Evolutionary conservation across 352 stramenopile genomes (phyloP), one percentile per base, ranked within the genome.

Genomic region (Pythium pyrilobum): DNA sequence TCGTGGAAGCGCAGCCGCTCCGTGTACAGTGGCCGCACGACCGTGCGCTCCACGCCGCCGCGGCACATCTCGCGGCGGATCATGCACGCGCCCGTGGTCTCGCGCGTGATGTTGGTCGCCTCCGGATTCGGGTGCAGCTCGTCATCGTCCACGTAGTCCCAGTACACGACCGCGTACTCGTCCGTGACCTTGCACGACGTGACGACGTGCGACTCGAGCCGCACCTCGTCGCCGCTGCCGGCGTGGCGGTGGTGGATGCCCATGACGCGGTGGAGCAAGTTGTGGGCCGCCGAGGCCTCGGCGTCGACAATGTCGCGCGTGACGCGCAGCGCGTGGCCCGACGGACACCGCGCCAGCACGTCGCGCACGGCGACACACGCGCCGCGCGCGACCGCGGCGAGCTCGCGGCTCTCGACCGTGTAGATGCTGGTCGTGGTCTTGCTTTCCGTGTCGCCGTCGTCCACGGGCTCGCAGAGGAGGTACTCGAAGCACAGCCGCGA

Each of bases 91-190:
- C 41, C 52, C 6, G 33, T 21, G 7, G 34, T 29, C 25, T 53
- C 34, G 9, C 52, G 62, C 52, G 56, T 64, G 40, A 64, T 52
- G 15, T 57, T 52, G 28, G 41, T 64, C 31, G 39, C 31, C 2
- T 20, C 21, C 3, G 46, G 37, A 13, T 65, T 20, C 23, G 58
- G 58, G 24, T 65, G 59, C 20, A 71, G 40, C 20, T 67, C 63
- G 33, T 71, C 63, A 16, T 56, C 50, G 45, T 68, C 64, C 0
- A 74, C 47, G 41, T 51, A 67, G 44, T 71, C 63, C 63, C 55
- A 75, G 5, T 67, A 7, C 25, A 56, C n/a, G n/a, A 67, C 28
- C 25, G 56, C 63, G 28, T 57, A 67, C 23, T 47, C 39, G 8
- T 64, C 37, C 0, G 58, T 65, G 37, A 54, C 37, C 39, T 39